Conservation (phyloP, 1,284 basidiomycete genomes). For the Leccinum ponderosum region DNA sequence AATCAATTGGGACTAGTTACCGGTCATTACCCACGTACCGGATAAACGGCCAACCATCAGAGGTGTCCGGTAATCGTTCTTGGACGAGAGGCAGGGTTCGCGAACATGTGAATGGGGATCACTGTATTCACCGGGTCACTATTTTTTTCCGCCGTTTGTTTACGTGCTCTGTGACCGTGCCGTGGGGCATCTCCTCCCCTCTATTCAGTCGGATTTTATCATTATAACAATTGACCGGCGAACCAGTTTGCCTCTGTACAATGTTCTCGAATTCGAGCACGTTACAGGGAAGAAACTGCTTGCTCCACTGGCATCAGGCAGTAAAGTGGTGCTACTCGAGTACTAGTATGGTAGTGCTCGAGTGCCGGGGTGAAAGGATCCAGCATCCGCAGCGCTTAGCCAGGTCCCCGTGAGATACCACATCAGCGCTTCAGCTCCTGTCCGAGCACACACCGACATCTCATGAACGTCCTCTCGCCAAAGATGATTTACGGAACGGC, state of each 20-base stretch:
- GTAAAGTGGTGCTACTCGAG: background rate
- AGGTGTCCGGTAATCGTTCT: background rate
- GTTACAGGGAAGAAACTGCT: background rate
- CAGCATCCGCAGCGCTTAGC: background rate
- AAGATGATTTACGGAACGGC: slow-evolving; percentile 72
- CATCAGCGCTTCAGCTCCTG: slow-evolving; percentile 2
- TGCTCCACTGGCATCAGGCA: background rate
- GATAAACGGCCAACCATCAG: background rate
- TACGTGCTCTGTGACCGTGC: background rate
- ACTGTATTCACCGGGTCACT: background rate
- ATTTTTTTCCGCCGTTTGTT: background rate
- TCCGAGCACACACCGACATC: slow-evolving; percentile 1
- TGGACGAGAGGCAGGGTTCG: background rate
- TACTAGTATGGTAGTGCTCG: background rate
- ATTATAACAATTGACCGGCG: background rate
- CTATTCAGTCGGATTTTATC: background rate
- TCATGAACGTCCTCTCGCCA: slow-evolving; percentile 32
- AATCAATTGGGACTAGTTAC: background rate
- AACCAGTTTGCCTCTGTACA: background rate
- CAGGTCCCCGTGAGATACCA: slow-evolving; percentile 17
- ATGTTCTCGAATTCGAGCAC: background rate
- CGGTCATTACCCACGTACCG: background rate
- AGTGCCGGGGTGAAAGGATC: background rate
- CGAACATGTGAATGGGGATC: background rate
- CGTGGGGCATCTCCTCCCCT: background rate